Percentiles rank a stretch among this genome's conserved stretches.
Evolutionary conservation across 2,329 filamentous ascomycete species (phyloP).

Genomic region (Alternaria alternata): DNA sequence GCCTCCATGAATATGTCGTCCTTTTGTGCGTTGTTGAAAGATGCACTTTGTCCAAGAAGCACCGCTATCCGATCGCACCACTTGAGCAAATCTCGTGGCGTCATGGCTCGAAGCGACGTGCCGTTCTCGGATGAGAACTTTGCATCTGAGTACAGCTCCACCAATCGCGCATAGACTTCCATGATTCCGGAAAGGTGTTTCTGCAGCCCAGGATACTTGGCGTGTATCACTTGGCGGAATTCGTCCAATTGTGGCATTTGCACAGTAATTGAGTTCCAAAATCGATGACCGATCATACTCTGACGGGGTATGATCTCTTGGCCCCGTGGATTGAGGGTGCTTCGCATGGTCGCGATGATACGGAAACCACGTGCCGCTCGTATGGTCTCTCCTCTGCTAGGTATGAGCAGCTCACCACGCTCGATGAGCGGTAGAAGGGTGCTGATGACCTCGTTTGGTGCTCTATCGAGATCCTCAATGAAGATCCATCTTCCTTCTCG

Average conservation of each 20-base stretch:
- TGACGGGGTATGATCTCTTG: slow-evolving; percentile 73
- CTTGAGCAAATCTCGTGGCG: slow-evolving; percentile 83
- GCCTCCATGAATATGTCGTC: slow-evolving; percentile 94
- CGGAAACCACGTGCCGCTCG: slow-evolving; percentile 85
- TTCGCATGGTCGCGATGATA: slow-evolving; percentile 90
- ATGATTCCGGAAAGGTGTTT: slow-evolving; percentile 65
- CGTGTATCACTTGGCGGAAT: slow-evolving; percentile 74
- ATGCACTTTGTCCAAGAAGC: slow-evolving; percentile 68
- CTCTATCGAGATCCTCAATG: slow-evolving; percentile 95
- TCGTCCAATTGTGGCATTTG: slow-evolving; percentile 72
- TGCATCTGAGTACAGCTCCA: slow-evolving; percentile 51
- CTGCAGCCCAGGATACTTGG: slow-evolving; percentile 73
- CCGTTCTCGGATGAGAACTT: slow-evolving; percentile 61
- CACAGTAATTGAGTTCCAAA: slow-evolving; percentile 84
- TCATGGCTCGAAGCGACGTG: slow-evolving; percentile 68
- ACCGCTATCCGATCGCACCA: slow-evolving; percentile 82
- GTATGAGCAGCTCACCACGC: slow-evolving; percentile 86
- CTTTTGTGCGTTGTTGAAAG: slow-evolving; percentile 72
- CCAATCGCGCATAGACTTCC: slow-evolving; percentile 61
- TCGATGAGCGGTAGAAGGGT: slow-evolving; percentile 92
- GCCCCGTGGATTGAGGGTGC: slow-evolving; percentile 69
- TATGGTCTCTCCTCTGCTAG: slow-evolving; percentile 85
- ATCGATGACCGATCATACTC: slow-evolving; percentile 79
- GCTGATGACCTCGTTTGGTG: slow-evolving; percentile 93
- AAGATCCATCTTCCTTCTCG: slow-evolving; percentile 95